phyloP scores from a whole-genome alignment of 768 basidiomycete species.

The Trametes cingulata region DNA sequence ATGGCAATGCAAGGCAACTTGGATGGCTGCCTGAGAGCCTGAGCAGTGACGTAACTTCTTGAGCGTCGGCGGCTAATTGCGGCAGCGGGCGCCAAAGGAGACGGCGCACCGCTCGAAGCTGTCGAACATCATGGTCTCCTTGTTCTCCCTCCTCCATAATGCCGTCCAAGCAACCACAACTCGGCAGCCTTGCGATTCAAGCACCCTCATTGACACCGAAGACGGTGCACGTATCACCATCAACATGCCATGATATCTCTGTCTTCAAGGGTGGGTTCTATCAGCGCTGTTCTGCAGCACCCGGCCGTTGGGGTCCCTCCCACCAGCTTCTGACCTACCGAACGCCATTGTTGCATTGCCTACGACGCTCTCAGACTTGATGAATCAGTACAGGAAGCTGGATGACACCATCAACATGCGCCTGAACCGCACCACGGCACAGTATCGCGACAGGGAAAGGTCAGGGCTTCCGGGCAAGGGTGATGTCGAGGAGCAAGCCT shows the following conservation, averaged over 20 bases:
- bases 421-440: constrained; percentile 75
- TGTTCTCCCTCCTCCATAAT: constrained; percentile 26
- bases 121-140: neutral
- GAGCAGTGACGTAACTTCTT: neutral
- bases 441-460: constrained; percentile 72
- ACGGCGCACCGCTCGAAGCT: neutral
- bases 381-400: constrained; percentile 77
- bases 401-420: constrained; percentile 83
- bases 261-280: constrained; percentile 66
- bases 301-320: neutral
- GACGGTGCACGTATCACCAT: constrained; percentile 68
- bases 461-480: constrained; percentile 44
- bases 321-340: neutral
- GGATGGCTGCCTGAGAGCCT: neutral
- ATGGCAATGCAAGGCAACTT: neutral
- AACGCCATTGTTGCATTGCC: neutral
- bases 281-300: neutral
- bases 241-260: constrained; percentile 74
- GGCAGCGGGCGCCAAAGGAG: neutral
- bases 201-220: constrained; percentile 59
- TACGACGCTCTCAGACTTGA: constrained; percentile 56
- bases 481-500: constrained; percentile 72
- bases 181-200: constrained; percentile 73
- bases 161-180: constrained; percentile 45
- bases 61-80: neutral